Conservation (phyloP, 176 grass and related monocot species). For the Paspalum notatum region DNA sequence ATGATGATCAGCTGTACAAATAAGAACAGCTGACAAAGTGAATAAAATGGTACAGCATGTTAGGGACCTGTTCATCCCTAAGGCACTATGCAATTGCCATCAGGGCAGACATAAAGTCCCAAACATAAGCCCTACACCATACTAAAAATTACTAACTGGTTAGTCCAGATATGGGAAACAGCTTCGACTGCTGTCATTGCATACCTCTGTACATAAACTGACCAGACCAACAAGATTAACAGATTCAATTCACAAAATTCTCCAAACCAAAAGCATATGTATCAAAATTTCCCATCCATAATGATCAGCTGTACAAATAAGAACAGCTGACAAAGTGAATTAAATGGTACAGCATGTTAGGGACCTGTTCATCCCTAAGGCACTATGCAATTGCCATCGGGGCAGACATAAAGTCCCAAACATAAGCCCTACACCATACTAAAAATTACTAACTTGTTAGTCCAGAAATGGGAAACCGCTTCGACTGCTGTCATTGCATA, state of each 20-base stretch:
- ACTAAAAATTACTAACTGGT: not conserved
- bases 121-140: not conserved
- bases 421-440: not conserved
- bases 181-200: not conserved
- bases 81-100: slow-evolving; percentile 23
- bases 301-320: not conserved
- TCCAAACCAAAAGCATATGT: not conserved
- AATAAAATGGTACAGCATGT: not conserved
- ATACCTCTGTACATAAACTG: too few relatives aligned
- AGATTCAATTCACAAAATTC: not conserved
- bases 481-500: not conserved
- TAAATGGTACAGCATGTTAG: not conserved
- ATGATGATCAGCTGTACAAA: not conserved
- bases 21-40: not conserved
- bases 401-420: slow-evolving; percentile 35
- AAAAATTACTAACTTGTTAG: not conserved
- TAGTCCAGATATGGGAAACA: not conserved
- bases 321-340: not conserved
- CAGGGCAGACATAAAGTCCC: slow-evolving; percentile 32
- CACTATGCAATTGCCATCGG: slow-evolving; percentile 22
- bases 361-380: slow-evolving; percentile 22
- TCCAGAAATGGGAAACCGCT: not conserved
- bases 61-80: slow-evolving; percentile 16
- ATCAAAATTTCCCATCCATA: not conserved
- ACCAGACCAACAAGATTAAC: not conserved